Evolutionary conservation across 129 eudicot genomes (phyloP).

Genomic region (Flaveria bidentis): DNA sequence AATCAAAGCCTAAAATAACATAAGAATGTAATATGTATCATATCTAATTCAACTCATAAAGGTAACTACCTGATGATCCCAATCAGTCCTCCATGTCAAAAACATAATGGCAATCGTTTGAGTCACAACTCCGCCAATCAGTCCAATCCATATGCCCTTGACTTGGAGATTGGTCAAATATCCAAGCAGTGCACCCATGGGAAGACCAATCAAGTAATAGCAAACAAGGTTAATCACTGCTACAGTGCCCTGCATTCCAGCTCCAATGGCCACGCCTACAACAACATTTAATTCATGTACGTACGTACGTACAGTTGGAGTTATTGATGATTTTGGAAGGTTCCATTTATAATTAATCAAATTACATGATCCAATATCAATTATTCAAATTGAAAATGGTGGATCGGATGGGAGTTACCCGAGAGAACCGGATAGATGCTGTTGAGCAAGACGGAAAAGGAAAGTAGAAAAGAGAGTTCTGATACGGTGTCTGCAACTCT

Average conservation of each 20-base stretch:
- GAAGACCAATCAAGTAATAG: background rate
- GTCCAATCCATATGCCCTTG: background rate
- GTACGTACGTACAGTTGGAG: too few relatives aligned
- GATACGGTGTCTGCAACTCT: background rate
- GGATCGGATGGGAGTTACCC: background rate
- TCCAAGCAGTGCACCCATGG: background rate
- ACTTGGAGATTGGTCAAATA: background rate
- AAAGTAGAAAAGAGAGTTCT: background rate
- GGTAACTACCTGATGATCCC: background rate
- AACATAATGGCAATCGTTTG: background rate
- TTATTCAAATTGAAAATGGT: too few relatives aligned
- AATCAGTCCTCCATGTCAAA: background rate
- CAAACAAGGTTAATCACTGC: background rate
- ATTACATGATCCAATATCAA: too few relatives aligned
- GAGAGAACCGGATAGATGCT: background rate
- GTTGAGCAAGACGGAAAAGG: background rate
- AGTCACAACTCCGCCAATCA: background rate
- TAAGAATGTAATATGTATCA: too few relatives aligned
- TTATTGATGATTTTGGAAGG: too few relatives aligned
- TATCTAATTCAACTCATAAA: too few relatives aligned
- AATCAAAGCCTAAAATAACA: too few relatives aligned
- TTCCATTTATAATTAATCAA: too few relatives aligned
- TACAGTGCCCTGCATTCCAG: background rate
- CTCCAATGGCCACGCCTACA: background rate
- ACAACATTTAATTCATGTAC: background rate